Evolutionary conservation across 2,329 filamentous ascomycete species (phyloP).

Genomic region (Exophiala alcalophila): DNA sequence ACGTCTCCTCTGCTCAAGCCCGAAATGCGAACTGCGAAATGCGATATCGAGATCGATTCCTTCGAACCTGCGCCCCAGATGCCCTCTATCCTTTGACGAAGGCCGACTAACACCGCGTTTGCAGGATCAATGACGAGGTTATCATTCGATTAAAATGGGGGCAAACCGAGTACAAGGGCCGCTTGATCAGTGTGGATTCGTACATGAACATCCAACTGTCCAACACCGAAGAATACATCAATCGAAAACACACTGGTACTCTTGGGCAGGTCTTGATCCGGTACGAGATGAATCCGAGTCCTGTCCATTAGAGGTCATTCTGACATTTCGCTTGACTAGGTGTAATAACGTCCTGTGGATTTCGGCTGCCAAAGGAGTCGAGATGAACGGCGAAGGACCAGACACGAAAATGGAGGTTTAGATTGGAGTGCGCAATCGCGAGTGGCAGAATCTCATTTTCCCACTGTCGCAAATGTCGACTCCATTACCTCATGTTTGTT

Average conservation of each 20-base stretch:
- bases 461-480: too few species aligned
- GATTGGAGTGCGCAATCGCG: constrained; percentile 1
- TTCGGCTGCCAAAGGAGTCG: constrained; percentile 53
- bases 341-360: constrained; percentile 99
- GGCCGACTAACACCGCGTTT: constrained; percentile 2
- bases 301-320: not conserved
- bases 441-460: not conserved
- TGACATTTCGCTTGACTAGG: constrained; percentile 35
- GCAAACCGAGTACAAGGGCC: constrained; percentile 94
- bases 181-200: constrained; percentile 86
- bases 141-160: constrained; percentile 96
- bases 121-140: constrained; percentile 82
- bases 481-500: too few species aligned
- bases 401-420: constrained; percentile 33
- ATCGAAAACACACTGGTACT: constrained; percentile 77
- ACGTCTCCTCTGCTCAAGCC: constrained; percentile 41
- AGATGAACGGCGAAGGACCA: constrained; percentile 38
- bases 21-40: constrained; percentile 19
- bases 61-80: not conserved
- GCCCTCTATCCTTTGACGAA: not conserved
- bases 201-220: constrained; percentile 99
- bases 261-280: constrained; percentile 90
- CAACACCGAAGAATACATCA: constrained; percentile 87
- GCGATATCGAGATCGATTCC: too few species aligned
- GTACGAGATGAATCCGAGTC: constrained; percentile 49